phyloP scores from a whole-genome alignment of 179 eudicot species.

The Vitellaria paradoxa region DNA sequence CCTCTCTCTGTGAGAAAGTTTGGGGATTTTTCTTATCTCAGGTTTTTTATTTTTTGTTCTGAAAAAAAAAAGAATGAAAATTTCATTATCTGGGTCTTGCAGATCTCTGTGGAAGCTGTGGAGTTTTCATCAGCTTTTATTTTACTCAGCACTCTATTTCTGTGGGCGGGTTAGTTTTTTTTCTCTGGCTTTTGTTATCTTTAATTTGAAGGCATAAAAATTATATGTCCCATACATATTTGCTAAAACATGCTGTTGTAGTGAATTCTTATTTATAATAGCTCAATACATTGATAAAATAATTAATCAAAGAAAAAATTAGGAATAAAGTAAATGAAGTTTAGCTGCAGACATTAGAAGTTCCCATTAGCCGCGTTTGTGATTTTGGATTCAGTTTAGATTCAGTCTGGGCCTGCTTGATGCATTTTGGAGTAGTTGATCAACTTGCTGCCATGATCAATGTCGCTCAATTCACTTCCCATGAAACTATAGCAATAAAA shows the following conservation, averaged over 20 bases:
- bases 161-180: conserved; percentile 18
- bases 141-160: not conserved
- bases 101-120: conserved; percentile 24
- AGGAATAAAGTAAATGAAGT: not conserved
- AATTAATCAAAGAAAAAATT: not conserved
- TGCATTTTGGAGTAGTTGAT: not conserved
- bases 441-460: not conserved
- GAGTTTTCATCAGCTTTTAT: conserved; percentile 20
- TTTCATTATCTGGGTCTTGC: conserved; percentile 12
- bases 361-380: not conserved
- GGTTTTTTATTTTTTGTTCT: not conserved
- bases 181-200: not conserved
- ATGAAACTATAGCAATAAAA: not conserved
- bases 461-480: not conserved
- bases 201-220: not conserved
- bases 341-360: not conserved
- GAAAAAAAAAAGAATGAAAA: not conserved
- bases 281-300: not conserved
- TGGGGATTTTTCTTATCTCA: too few relatives aligned
- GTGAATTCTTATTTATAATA: not conserved
- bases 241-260: not conserved
- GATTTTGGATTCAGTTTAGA: not conserved
- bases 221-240: not conserved
- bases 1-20: not conserved
- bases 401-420: not conserved